Base-by-base conservation (phyloP, 345 rosid species). In the Citrus reticulata region DNA sequence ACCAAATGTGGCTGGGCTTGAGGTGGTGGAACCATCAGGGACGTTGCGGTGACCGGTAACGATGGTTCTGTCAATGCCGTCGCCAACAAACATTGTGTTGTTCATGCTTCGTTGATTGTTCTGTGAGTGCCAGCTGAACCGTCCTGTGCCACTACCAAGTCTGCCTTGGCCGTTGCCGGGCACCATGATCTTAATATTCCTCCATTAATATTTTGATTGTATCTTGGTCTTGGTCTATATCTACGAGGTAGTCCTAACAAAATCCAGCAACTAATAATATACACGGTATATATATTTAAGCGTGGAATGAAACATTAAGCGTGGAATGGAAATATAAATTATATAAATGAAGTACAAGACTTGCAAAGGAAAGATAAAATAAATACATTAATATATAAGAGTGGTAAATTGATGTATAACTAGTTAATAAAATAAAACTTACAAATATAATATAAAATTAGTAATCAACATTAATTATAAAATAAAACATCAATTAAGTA, bases 11-110 rank as follows among this genome's bases (percentile, higher is more conserved):
- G 97, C 96, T 22, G 95, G 87, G 80, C 83, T 79, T 17, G 70
- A 82, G 69, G 95, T 90, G 61, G 90, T 64, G 68, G 83, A 79
- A 25, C 93, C 96, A 74, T 88, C 90, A 0, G 82, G 86, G n/a
- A 85, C 89, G 70, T 83, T 91, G 61, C 80, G 77, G 77, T 61
- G 79, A 42, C 89, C 90, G 0, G 90, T 91, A 35, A 93, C 78
- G 0, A 90, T 77, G 64, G 97, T 93, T 81, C 79, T 88, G 70
- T 87, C 95, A 74, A 90, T 94, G 79, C 97, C 97, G 69, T 94
- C 96, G 4, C 96, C 97, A 24, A 93, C 95, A 25, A 91, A 67
- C 96, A 91, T 94, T 22, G 91, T 57, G 58, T 91, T 85, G 66
- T 77, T 86, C 84, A 87, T 60, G 91, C 90, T 0, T 81, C 88